Evolutionary conservation across 768 basidiomycete genomes (phyloP), one percentile per base, ranked within the genome.

Genomic region (Hygrophorus pudorinus): DNA sequence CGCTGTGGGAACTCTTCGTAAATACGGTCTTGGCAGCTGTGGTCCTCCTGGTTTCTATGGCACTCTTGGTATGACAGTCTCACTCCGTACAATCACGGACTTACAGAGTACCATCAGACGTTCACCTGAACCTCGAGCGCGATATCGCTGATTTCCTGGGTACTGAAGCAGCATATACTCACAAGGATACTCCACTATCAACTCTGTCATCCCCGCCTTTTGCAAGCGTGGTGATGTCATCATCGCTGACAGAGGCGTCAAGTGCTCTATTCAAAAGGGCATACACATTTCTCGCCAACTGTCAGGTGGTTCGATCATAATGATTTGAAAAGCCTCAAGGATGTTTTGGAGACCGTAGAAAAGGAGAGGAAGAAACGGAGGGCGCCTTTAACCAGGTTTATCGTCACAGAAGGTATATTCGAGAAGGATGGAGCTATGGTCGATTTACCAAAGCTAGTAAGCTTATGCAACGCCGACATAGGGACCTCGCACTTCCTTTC

Each of bases 31-130:
- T 1, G 94, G 93, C 6, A 87, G 85, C 50, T 99, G 96, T 56
- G 94, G 94, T 2, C 96, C 96, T 31, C 83, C 92, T 21, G 91
- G 92, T 10, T 99, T 99, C 68, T 98, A 98, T 60, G 94, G 94
- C 11, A 94, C 88, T 2, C 71, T 96, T 36, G 93, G 92, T 93
- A 49, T 45, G 82, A 68, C 29, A 5, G 6, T 12, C 10, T 29
- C 14, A 24, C 24, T 20, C 14, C 16, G 8, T 4, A 12, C 13
- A 2, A 17, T 4, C 24, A 16, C 14, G 7, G 16, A 18, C 8
- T 39, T 31, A 37, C 32, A 16, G 43, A 10, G 20, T 28, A 47
- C 7, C 36, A 24, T 8, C n/a, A 94, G 94, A 98, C 52, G 90
- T 96, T 5, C 96, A 99, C 59, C 80, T 87, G 59, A 73, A 84